Evolutionary conservation across 306 rosid genomes (phyloP).

Genomic region (Trifolium dubium): DNA sequence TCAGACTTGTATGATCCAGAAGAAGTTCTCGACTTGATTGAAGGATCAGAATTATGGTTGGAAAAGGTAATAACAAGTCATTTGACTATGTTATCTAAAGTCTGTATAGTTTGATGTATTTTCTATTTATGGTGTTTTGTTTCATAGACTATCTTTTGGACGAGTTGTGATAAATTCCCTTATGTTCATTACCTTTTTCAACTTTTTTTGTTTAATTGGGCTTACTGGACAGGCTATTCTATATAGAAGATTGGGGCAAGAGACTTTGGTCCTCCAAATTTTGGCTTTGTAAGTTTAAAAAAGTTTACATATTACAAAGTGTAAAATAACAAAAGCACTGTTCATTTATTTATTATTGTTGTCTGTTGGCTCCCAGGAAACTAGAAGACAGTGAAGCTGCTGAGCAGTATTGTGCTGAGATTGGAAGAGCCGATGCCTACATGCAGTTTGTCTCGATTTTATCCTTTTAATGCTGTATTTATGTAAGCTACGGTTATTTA

Average conservation of each 20-base stretch:
- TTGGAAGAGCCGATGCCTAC: constrained; percentile 97
- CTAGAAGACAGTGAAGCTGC: constrained; percentile 98
- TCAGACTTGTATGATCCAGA: constrained; percentile 96
- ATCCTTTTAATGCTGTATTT: constrained; percentile 27
- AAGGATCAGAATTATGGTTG: constrained; percentile 92
- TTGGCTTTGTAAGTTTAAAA: constrained; percentile 83
- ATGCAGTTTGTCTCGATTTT: constrained; percentile 77
- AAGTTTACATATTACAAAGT: constrained; percentile 9
- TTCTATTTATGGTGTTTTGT: constrained; percentile 31
- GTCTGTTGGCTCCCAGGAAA: constrained; percentile 64
- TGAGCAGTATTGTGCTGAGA: constrained; percentile 97
- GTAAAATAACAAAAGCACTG: constrained; percentile 15
- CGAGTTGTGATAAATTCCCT: background rate
- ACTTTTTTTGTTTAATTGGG: constrained; percentile 27
- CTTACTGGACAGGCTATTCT: constrained; percentile 78
- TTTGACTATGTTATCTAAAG: constrained; percentile 36
- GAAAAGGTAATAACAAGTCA: constrained; percentile 69
- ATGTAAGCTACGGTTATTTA: background rate
- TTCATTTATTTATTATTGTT: constrained; percentile 10
- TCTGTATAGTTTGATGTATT: constrained; percentile 26
- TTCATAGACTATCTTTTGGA: constrained; percentile 19
- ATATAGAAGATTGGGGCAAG: constrained; percentile 95
- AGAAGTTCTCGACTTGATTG: constrained; percentile 91
- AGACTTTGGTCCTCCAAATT: constrained; percentile 91
- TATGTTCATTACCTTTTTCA: constrained; percentile 7